Percentiles rank a stretch among this genome's conserved stretches.
Evolutionary conservation across 805 yeast genomes (phyloP).

Genomic region (Candida pini): DNA sequence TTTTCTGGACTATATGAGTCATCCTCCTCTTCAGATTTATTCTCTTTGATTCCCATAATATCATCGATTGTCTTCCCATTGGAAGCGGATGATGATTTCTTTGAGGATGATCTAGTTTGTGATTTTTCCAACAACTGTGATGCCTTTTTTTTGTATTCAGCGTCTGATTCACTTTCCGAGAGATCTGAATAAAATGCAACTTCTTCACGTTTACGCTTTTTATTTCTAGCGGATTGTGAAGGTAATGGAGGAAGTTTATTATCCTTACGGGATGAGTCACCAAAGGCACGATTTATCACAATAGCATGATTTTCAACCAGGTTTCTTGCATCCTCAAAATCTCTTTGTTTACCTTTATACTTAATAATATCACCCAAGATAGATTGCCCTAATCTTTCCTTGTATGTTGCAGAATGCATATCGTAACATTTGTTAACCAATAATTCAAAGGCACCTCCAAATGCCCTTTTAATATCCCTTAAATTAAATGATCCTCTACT

Average conservation of each 20-base stretch:
- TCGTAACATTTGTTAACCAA: slow-evolving; percentile 71
- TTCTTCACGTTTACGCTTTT: slow-evolving; percentile 27
- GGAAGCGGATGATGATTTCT: neutral
- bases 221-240: slow-evolving; percentile 33
- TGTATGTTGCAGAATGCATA: slow-evolving; percentile 59
- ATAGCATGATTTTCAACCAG: slow-evolving; percentile 58
- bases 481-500: slow-evolving; percentile 81
- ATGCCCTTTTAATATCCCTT: slow-evolving; percentile 74
- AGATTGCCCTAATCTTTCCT: slow-evolving; percentile 62
- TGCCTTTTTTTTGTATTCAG: slow-evolving; percentile 10
- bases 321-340: slow-evolving; percentile 69
- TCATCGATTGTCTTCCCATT: slow-evolving; percentile 14
- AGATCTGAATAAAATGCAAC: slow-evolving; percentile 30
- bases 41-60: slow-evolving; percentile 20
- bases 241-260: slow-evolving; percentile 28
- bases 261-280: slow-evolving; percentile 3
- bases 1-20: neutral
- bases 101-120: slow-evolving; percentile 7
- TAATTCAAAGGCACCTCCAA: slow-evolving; percentile 82
- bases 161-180: slow-evolving; percentile 23
- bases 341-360: slow-evolving; percentile 68
- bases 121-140: slow-evolving; percentile 15
- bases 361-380: slow-evolving; percentile 76
- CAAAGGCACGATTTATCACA: slow-evolving; percentile 22
- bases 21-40: slow-evolving; percentile 17